Evolutionary conservation across 2,329 filamentous ascomycete genomes (phyloP).

Genomic region (Orbilia quercus): DNA sequence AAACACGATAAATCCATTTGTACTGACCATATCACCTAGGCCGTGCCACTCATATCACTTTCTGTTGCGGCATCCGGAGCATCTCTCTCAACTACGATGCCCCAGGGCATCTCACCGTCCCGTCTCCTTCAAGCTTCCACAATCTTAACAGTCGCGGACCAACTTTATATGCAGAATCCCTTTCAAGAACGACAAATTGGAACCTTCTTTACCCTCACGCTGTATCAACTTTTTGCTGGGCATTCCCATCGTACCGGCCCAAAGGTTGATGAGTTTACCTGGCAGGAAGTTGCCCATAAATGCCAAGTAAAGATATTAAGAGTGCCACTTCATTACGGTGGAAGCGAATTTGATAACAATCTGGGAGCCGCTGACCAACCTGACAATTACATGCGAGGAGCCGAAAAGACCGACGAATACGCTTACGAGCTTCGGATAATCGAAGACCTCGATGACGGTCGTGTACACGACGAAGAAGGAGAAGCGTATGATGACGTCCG

Average conservation of each 20-base stretch:
- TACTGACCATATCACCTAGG: constrained; percentile 32
- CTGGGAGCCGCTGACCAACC: constrained; percentile 61
- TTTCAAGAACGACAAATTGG: constrained; percentile 80
- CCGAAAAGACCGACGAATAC: constrained; percentile 72
- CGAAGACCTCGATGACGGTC: constrained; percentile 80
- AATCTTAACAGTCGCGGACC: constrained; percentile 86
- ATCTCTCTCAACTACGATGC: constrained; percentile 81
- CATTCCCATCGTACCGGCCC: constrained; percentile 66
- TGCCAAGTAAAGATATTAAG: constrained; percentile 82
- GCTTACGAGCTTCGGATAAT: constrained; percentile 83
- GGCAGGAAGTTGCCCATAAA: constrained; percentile 98
- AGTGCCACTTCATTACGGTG: constrained; percentile 71
- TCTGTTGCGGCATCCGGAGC: constrained; percentile 95
- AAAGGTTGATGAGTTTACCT: constrained; percentile 72
- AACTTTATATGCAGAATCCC: constrained; percentile 77
- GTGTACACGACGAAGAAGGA: constrained; percentile 75
- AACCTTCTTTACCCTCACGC: constrained; percentile 82
- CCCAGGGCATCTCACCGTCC: constrained; percentile 86
- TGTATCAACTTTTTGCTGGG: constrained; percentile 94
- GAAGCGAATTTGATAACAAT: constrained; percentile 68
- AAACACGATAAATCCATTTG: neutral
- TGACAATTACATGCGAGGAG: constrained; percentile 68
- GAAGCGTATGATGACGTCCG: constrained; percentile 72
- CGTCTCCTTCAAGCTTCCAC: constrained; percentile 91
- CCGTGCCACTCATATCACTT: constrained; percentile 89